Evolutionary conservation across 257 asterid genomes (phyloP), one percentile per base, ranked within the genome.

Genomic region (Cynanchum wilfordii): DNA sequence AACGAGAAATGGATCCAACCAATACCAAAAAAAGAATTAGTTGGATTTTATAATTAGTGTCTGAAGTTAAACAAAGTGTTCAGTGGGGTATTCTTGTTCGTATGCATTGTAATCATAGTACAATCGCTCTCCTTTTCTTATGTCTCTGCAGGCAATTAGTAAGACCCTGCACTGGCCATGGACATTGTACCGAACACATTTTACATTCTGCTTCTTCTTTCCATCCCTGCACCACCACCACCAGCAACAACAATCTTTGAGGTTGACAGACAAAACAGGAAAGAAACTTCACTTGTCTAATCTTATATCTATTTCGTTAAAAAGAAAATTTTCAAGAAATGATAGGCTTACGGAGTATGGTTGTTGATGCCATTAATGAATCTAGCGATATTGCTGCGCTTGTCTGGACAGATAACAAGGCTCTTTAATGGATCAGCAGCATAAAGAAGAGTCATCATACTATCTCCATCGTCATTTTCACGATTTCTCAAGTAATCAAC

Each of bases 281-380:
- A 20, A 17, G 12, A 5, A 54, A 16, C 22, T 51, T 51, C 57
- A 2, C 24, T 17, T 7, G 10, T 65, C 69, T 65, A 20, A 20
- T 65, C 9, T 25, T n/a, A n/a, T n/a, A 25, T 1, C 4, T 33
- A 33, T 33, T 42, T 42, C 2, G 47, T 42, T 0, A 7, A 42
- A 42, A 42, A 5, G 47, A 30, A 65, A 5, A 33, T 33, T 33
- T 25, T 66, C 56, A 10, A 42, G 8, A n/a, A 42, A n/a, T 42
- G 38, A 38, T 44, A 69, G 25, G 83, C 96, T 2, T 88, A 92
- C 98, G 75, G 81, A 20, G 90, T 75, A 66, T 95, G 91, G 80
- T 95, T 95, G 89, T 95, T 94, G 86, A 94, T 91, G 79, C 99
- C 99, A 68, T 86, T 94, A 76, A 94, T 84, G 78, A 94, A 91